Conservation (phyloP, 192 early-diverging fungal species). For the Coemansia umbellata region DNA sequence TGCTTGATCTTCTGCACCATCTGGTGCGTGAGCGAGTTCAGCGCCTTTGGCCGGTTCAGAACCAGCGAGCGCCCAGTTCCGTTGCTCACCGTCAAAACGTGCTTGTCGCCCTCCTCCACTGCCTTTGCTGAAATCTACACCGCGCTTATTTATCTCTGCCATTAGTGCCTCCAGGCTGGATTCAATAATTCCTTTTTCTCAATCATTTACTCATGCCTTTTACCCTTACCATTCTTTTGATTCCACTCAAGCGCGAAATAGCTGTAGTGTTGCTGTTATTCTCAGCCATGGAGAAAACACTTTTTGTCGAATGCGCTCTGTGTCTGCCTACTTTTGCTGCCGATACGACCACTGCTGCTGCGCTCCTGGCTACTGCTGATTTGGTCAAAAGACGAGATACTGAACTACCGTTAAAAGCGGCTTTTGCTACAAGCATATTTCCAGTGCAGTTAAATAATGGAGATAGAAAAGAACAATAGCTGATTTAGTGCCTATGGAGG, state of each 20-base stretch:
- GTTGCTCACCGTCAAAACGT: slow-evolving; percentile 36
- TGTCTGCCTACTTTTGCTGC: not conserved
- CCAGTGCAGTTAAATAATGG: not conserved
- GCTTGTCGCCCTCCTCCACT: slow-evolving; percentile 24
- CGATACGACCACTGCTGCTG: not conserved
- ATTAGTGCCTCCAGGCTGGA: not conserved
- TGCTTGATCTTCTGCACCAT: slow-evolving; percentile 83
- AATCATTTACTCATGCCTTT: no score
- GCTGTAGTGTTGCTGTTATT: not conserved
- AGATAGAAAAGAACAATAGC: not conserved
- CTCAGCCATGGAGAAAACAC: not conserved
- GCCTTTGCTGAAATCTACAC: slow-evolving; percentile 23
- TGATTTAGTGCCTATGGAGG: no score
- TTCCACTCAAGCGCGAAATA: not conserved
- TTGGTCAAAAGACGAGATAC: not conserved
- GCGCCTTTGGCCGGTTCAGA: slow-evolving; percentile 72
- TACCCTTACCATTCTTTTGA: not conserved
- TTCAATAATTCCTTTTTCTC: not conserved
- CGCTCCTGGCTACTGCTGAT: not conserved
- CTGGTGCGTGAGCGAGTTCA: slow-evolving; percentile 80
- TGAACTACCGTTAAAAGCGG: not conserved
- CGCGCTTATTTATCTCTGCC: not conserved
- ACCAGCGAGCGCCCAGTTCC: slow-evolving; percentile 58
- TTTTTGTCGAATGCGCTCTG: not conserved
- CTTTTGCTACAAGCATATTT: not conserved